Evolutionary conservation across 345 rosid species (phyloP), one percentile per base, ranked within the genome.

Genomic region (Salix udensis): DNA sequence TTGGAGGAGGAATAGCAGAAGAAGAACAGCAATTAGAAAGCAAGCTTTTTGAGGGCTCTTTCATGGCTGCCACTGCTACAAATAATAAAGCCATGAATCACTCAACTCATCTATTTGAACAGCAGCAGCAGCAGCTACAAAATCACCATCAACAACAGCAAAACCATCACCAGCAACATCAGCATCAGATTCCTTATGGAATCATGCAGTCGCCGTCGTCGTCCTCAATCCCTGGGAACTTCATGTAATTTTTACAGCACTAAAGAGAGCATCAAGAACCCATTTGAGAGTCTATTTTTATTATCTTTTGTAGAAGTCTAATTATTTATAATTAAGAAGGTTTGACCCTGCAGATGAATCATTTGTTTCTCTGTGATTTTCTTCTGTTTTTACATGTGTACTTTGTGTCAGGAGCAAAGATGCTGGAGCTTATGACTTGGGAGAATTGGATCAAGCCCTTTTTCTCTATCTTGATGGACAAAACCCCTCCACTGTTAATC

Each of bases 361-460:
- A n/a, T 48, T 28, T 61, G 14, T 50, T n/a, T 21, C 70, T 24
- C 24, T 26, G n/a, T 55, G 30, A 2, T 60, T 28, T 42, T 28
- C 42, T 31, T 30, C 39, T 36, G 30, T 12, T 52, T 19, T 50
- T 46, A 67, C 39, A 30, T 21, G 36, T 36, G 48, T 23, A 24
- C 62, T 24, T 80, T 76, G 65, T 74, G 70, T 74, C 77, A 83
- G 86, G 46, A 74, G 83, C 79, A 87, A 87, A 81, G 89, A 83
- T 44, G 80, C 73, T 2, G 85, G 76, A 23, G 80, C 82, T 30
- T 92, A 91, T 84, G 97, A 90, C 82, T 68, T 96, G 83, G 98
- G 93, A 71, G 99, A 96, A 79, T 83, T 96, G 77, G 99, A 96
- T 88, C 97, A 90, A 88, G 91, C 98, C 40, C 93, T 94, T 77